phyloP scores from a whole-genome alignment of 225 moss, liverwort and hornwort genomes.

The Rhytidiadelphus loreus region DNA sequence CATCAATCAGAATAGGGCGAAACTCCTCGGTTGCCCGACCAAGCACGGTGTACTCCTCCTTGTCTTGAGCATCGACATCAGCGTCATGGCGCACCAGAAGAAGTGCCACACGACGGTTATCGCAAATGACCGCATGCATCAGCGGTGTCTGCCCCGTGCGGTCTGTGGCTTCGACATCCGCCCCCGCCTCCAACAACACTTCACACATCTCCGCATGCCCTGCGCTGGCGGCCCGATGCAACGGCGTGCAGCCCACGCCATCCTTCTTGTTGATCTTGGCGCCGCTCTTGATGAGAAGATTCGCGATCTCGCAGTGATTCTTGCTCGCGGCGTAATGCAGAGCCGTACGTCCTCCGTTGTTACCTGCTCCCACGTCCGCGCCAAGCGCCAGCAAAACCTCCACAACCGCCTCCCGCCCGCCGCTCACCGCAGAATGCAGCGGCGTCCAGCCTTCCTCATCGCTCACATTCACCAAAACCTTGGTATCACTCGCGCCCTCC shows the following conservation, averaged over 20 bases:
- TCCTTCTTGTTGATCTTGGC: conserved; percentile 87
- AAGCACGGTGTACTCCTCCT: conserved; percentile 77
- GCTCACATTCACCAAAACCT: conserved; percentile 54
- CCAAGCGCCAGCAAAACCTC: conserved; percentile 60
- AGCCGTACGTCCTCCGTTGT: conserved; percentile 70
- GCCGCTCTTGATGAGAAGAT: conserved; percentile 43
- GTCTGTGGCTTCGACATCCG: conserved; percentile 65
- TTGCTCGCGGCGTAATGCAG: conserved; percentile 97
- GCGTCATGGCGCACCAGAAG: conserved; percentile 82
- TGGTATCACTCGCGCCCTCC: conserved; percentile 35
- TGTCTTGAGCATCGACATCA: conserved; percentile 76
- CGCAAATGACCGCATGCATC: conserved; percentile 90
- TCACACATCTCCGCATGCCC: conserved; percentile 80
- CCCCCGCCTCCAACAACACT: conserved; percentile 82
- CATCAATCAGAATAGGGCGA: conserved; percentile 63
- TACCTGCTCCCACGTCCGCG: conserved; percentile 51
- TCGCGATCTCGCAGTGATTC: conserved; percentile 55
- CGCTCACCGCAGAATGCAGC: conserved; percentile 80
- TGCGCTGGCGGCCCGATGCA: conserved; percentile 92
- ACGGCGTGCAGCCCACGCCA: conserved; percentile 71
- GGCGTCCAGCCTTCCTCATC: conserved; percentile 99
- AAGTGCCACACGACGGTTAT: conserved; percentile 73
- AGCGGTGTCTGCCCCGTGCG: conserved; percentile 74
- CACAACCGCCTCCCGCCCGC: conserved; percentile 54
- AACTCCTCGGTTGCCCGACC: conserved; percentile 83